A percentile compares a stretch with the other conserved stretches of the same genome.
phyloP scores from a whole-genome alignment of 148 eudicot species.

The Amaranthus cruentus region DNA sequence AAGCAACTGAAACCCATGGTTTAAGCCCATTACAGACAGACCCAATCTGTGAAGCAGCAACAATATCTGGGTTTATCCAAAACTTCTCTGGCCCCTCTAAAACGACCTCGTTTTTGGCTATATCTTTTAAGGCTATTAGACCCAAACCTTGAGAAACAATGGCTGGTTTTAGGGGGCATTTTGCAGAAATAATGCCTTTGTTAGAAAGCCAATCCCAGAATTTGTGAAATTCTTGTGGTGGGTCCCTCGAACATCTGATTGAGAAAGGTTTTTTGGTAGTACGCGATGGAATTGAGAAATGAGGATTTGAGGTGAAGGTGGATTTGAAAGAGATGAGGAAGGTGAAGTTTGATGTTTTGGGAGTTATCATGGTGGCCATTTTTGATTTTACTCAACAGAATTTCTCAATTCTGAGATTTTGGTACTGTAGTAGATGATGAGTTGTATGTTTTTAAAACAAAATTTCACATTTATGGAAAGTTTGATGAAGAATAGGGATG shows the following conservation, averaged over 20 bases:
- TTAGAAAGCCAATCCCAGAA: constrained; percentile 87
- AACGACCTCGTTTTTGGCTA: constrained; percentile 71
- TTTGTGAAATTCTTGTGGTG: constrained; percentile 45
- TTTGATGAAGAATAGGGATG: no score
- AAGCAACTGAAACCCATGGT: constrained; percentile 88
- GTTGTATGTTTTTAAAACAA: no score
- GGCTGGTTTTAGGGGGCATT: constrained; percentile 63
- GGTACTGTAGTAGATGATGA: not conserved
- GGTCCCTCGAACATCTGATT: constrained; percentile 28
- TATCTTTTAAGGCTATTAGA: constrained; percentile 66
- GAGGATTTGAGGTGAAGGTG: not conserved
- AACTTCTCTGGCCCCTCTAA: constrained; percentile 79
- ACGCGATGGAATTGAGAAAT: not conserved
- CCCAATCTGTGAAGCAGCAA: constrained; percentile 68
- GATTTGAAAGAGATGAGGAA: constrained; percentile 14
- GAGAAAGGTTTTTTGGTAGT: constrained; percentile 19
- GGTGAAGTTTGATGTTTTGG: constrained; percentile 21
- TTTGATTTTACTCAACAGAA: not conserved
- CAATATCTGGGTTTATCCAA: constrained; percentile 81
- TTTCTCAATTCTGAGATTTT: not conserved
- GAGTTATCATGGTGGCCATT: constrained; percentile 29
- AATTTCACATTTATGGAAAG: no score
- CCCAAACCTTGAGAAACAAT: constrained; percentile 74
- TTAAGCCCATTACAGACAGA: constrained; percentile 65
- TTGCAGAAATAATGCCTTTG: constrained; percentile 53